Base-by-base conservation (phyloP, 352 stramenopile genomes). In the Globisporangium paroecandrum region DNA sequence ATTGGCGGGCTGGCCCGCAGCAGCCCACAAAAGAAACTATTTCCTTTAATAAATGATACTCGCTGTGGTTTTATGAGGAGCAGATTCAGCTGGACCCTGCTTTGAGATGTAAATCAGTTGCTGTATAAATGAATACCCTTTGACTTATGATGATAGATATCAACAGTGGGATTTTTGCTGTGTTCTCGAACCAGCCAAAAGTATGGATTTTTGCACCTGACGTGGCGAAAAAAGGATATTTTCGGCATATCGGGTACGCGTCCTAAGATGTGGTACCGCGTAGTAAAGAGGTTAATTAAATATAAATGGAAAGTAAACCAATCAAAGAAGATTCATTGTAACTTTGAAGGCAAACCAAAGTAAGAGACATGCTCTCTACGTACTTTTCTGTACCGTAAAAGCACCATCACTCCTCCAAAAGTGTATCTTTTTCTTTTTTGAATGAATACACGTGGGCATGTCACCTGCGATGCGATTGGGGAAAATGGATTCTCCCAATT, bases 21-120 rank as follows among this genome's bases (percentile, higher is more conserved):
- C 43, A 51, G 10, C 18, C 20, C 43, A 51, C 3, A 24, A 12
- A 38, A 38, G 43, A 51, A 51, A 51, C 43, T 2, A 51, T 24
- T 12, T 1, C 43, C 43, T 24, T 51, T 24, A 3, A 10, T 22
- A 22, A 1, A 9, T 24, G 18, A 24, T 51, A 22, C 20, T 13
- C 20, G 3, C 38, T 38, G 29, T 67, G 53, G 8, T 25, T 58
- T 27, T 24, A 54, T 54, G 36, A 41, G 29, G 18, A 51, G 1
- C 0, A 25, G 15, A 47, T 51, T 24, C 5, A 51, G 6, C 2
- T n/a, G 41, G 13, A 49, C n/a, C 15, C 41, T 49, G 6, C 6
- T 51, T 51, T 24, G 2, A 51, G 6, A 0, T 9, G 62, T 67
- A 59, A 67, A 67, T 68, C 62, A 68, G 62, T n/a, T 67, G 3